These are phyloP conservation scores for Exophiala lecanii-corni DNA, from an alignment of 2,329 filamentous ascomycete species.

Conservation along the genomic window DNA sequence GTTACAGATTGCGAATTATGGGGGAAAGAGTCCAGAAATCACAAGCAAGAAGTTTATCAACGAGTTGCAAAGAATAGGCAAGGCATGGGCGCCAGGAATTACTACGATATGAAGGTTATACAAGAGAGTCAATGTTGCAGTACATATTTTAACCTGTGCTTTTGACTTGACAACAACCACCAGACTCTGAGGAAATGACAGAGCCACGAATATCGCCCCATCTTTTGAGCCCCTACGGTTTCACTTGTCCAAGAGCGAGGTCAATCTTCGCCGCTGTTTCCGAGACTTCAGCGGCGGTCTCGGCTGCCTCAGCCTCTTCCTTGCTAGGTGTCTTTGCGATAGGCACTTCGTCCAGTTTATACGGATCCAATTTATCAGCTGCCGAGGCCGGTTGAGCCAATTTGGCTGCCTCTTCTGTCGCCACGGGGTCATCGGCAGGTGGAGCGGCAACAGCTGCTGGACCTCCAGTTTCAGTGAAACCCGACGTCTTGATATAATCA, in stretches of 20 bases:
- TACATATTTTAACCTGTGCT: no score
- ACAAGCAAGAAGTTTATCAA: conserved; percentile 73
- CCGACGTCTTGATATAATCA: conserved; percentile 45
- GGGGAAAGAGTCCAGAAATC: conserved; percentile 58
- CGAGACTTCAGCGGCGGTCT: conserved; percentile 23
- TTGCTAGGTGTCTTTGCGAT: conserved; percentile 16
- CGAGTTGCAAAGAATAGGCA: conserved; percentile 81
- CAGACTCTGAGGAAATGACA: no score
- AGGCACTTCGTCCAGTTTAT: conserved; percentile 24
- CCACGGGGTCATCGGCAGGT: conserved; percentile 13
- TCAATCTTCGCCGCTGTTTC: conserved; percentile 23
- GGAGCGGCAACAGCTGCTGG: conserved; percentile 12
- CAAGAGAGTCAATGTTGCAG: neutral
- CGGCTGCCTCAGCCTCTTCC: conserved; percentile 20
- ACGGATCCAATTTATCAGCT: conserved; percentile 10
- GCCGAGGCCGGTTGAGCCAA: conserved; percentile 3
- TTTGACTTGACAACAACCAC: no score
- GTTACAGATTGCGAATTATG: conserved; percentile 43
- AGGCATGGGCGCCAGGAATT: conserved; percentile 74
- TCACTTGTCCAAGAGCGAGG: conserved; percentile 5
- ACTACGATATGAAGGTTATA: conserved; percentile 18
- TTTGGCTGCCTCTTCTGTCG: conserved; percentile 15
- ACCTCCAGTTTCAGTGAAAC: conserved; percentile 14
- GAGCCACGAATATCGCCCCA: no score
- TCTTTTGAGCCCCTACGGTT: no score